Evolutionary conservation across 2,329 filamentous ascomycete species (phyloP).

Genomic region (Didymella exigua): DNA sequence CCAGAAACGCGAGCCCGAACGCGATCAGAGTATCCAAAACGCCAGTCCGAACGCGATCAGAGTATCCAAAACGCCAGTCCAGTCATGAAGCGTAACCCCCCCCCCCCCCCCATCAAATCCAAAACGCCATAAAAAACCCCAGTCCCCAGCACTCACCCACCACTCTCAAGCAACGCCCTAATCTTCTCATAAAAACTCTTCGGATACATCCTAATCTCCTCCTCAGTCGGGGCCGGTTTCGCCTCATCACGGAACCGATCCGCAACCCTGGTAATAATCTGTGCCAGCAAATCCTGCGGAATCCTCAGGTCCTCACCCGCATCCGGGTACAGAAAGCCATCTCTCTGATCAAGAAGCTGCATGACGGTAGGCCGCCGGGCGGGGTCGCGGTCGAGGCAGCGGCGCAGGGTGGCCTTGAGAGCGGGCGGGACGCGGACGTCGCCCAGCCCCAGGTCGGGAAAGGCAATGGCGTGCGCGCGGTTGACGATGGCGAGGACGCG

Average conservation of each 20-base stretch:
- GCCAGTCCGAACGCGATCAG: too few relatives aligned
- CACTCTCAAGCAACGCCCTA: slow-evolving; percentile 46
- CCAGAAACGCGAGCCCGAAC: too few relatives aligned
- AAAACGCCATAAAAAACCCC: too few relatives aligned
- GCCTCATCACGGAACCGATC: slow-evolving; percentile 61
- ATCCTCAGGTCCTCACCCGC: slow-evolving; percentile 57
- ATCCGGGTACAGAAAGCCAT: slow-evolving; percentile 65
- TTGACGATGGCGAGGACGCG: slow-evolving; percentile 88
- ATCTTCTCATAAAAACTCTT: slow-evolving; percentile 57
- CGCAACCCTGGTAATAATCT: slow-evolving; percentile 65
- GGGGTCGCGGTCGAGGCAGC: slow-evolving; percentile 65
- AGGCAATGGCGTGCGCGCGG: slow-evolving; percentile 74
- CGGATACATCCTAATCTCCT: slow-evolving; percentile 58
- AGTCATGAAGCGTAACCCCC: too few relatives aligned
- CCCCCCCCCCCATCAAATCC: too few relatives aligned
- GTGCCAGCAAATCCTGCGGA: slow-evolving; percentile 61
- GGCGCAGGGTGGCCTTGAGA: slow-evolving; percentile 61
- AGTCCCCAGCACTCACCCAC: background rate
- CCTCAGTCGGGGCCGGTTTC: slow-evolving; percentile 61
- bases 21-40: too few relatives aligned
- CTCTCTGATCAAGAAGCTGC: slow-evolving; percentile 60
- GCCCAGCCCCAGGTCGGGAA: slow-evolving; percentile 71
- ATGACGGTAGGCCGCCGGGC: slow-evolving; percentile 61
- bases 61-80: too few relatives aligned
- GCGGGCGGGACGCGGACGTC: slow-evolving; percentile 61